Evolutionary conservation across 441 rosid genomes (phyloP), one percentile per base, ranked within the genome.

Genomic region (Gossypium lobatum): DNA sequence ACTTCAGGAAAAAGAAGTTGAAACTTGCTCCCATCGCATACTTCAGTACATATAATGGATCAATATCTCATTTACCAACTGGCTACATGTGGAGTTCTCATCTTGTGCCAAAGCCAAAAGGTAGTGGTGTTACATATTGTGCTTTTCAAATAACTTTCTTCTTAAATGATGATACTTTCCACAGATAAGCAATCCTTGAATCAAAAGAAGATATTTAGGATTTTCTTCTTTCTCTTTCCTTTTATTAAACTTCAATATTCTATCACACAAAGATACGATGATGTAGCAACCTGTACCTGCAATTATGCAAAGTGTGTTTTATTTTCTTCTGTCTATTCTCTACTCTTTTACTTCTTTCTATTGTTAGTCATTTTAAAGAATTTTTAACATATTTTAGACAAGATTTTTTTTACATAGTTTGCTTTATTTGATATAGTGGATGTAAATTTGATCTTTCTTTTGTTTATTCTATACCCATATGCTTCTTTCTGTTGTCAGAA

Each of bases 31-130:
- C 97, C 39, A 89, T 95, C 42, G 97, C 99, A 59, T 95, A 93
- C 88, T 93, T 93, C 81, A 93, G 98, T 79, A 92, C 90, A 74
- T 93, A 95, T 86, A 79, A 88, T 75, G 99, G 98, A 76, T 95
- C 99, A 26, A 87, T 95, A 80, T 89, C 97, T 54, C 98, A 95
- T 80, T 80, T 95, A 75, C 99, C 99, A 75, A 95, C 97, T 8
- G 98, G 91, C 83, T 93, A 95, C 83, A 85, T 95, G 94, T 95
- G 99, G 98, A 95, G 99, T 83, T 91, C 98, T 61, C 92, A 89
- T 78, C 89, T 95, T 70, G 98, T 95, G 82, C 94, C 99, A 77
- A 95, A 95, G 84, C 99, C 99, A 73, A 86, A 70, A 76, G 99
- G 99, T 95, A 82, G 80, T 77, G 45, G 62, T 58, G 37, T 57